Base-by-base conservation (phyloP, 805 yeast genomes). In the Yarrowia sp. region DNA sequence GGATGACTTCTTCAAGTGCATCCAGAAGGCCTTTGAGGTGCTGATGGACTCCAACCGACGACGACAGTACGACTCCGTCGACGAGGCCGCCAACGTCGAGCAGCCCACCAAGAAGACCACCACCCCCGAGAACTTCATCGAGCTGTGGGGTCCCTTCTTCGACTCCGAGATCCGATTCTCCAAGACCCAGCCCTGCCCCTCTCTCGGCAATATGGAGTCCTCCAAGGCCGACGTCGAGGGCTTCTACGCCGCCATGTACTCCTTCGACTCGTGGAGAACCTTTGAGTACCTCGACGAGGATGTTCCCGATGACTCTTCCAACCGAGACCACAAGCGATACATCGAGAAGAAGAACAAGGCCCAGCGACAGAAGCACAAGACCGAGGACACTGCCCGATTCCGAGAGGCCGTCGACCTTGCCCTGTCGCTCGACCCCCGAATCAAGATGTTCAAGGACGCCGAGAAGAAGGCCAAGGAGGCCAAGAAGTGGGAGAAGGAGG, bases 271-370 rank as follows among this genome's bases (percentile, higher is more conserved):
- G 19, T 94, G 99, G 99, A 89, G 97, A 81, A 81, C 96, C 51
- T 94, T 94, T 74, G 99, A 94, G 80, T 94, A 92, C 80, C 84
- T 91, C 76, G 99, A 94, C 74, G 99, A 94, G 81, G 99, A 94
- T 74, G 97, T 92, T 72, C 99, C 99, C 69, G 99, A 94, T 80
- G 99, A 94, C 78, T 89, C 97, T 63, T 88, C 97, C 65, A 94
- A 94, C 86, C 91, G 99, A 83, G 99, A 94, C 76, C 96, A 94
- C 84, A 94, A 94, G 82, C 96, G 99, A 80, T 89, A 90, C 81
- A 87, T 92, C 69, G 99, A 94, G 80, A 90, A 93, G 82, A 94
- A 94, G 83, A 94, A 94, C 82, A 84, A 89, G 77, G 91, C 96
- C 68, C 90, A 96, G 63, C 89, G 99, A 81, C 88, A 90, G 82